Evolutionary conservation across 148 eudicot genomes (phyloP).

Genomic region (Fallopia convolvulus): DNA sequence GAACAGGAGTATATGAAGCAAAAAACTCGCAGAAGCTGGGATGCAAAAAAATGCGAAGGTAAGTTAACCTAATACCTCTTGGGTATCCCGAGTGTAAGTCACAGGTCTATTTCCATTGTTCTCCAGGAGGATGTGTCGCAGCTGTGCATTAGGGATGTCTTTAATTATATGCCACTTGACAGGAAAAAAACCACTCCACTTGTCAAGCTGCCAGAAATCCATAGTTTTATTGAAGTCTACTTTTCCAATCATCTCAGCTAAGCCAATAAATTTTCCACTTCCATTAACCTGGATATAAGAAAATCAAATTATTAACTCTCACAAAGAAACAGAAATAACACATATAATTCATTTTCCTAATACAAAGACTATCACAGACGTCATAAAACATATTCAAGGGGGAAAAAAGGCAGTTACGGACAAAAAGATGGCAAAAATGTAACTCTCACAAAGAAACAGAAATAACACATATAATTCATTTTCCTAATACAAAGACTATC

Average conservation of each 20-base stretch:
- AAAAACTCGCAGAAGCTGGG: neutral
- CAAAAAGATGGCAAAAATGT: neutral
- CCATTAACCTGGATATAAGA: conserved; percentile 61
- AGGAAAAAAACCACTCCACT: conserved; percentile 93
- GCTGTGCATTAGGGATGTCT: conserved; percentile 69
- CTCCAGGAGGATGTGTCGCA: conserved; percentile 75
- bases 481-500: neutral
- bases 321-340: neutral
- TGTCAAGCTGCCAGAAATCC: conserved; percentile 97
- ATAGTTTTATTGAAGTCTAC: conserved; percentile 71
- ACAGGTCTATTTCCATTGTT: conserved; percentile 80
- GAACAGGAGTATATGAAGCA: neutral
- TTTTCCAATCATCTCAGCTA: conserved; percentile 87
- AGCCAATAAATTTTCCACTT: conserved; percentile 92
- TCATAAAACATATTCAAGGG: neutral
- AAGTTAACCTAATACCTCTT: conserved; percentile 47
- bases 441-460: neutral
- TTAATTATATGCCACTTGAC: conserved; percentile 91
- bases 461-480: neutral
- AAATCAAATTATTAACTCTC: neutral
- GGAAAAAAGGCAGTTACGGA: neutral
- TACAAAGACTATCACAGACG: neutral
- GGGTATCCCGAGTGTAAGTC: conserved; percentile 83
- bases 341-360: neutral
- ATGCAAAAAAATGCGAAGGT: neutral